phyloP scores from a whole-genome alignment of 257 asterid species.

The Solanum appendiculatum region DNA sequence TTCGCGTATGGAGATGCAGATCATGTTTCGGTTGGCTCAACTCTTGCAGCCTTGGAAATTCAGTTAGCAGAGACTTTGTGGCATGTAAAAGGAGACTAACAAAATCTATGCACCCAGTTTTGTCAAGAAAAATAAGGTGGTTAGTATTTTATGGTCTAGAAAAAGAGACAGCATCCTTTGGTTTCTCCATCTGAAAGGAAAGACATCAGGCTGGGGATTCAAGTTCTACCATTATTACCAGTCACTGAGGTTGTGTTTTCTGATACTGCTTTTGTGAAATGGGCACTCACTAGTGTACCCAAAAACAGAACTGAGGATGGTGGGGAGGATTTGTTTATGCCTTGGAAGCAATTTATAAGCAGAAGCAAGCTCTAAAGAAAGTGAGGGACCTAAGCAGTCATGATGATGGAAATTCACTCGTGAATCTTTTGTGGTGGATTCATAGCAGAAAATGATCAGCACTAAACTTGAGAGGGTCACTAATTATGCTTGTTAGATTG shows the following conservation, averaged over 20 bases:
- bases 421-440: slow-evolving; percentile 90
- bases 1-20: slow-evolving; percentile 75
- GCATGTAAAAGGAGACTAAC: slow-evolving; percentile 54
- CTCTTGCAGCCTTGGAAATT: slow-evolving; percentile 58
- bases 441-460: slow-evolving; percentile 44
- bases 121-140: slow-evolving; percentile 49
- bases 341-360: slow-evolving; percentile 61
- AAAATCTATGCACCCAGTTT: slow-evolving; percentile 46
- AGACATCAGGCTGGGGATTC: slow-evolving; percentile 75
- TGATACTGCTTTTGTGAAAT: slow-evolving; percentile 46
- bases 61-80: slow-evolving; percentile 82
- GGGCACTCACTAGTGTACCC: slow-evolving; percentile 58
- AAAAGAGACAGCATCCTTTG: slow-evolving; percentile 81
- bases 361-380: slow-evolving; percentile 30
- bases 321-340: slow-evolving; percentile 84
- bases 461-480: background rate
- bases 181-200: slow-evolving; percentile 78
- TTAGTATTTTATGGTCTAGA: slow-evolving; percentile 75
- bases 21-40: slow-evolving; percentile 56
- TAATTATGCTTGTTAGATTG: background rate
- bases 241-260: slow-evolving; percentile 65
- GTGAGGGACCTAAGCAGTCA: slow-evolving; percentile 35
- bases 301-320: slow-evolving; percentile 71
- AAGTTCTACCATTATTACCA: slow-evolving; percentile 64
- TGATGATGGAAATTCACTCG: slow-evolving; percentile 75